phyloP scores from a whole-genome alignment of 768 basidiomycete species.

The Suillus fuscotomentosus region DNA sequence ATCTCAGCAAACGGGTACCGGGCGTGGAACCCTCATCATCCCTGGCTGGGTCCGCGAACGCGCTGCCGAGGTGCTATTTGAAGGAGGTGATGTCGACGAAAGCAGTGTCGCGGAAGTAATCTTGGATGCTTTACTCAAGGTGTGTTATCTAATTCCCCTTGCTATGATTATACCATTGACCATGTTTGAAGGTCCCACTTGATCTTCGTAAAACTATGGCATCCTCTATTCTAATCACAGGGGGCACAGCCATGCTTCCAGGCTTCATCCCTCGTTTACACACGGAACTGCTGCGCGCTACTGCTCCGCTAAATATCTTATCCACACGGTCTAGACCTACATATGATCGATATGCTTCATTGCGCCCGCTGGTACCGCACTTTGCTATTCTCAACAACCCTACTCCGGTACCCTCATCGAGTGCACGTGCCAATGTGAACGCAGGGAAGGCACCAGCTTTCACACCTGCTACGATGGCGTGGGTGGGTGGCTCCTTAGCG shows the following conservation, averaged over 20 bases:
- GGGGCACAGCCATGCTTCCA: constrained; percentile 89
- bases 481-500: constrained; percentile 93
- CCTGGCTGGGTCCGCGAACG: constrained; percentile 97
- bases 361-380: constrained; percentile 69
- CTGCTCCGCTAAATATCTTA: constrained; percentile 40
- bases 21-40: constrained; percentile 74
- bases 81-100: constrained; percentile 87
- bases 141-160: constrained; percentile 1
- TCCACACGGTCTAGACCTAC: constrained; percentile 39
- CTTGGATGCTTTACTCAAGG: constrained; percentile 79
- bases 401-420: constrained; percentile 48
- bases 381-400: constrained; percentile 89
- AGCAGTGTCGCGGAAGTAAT: constrained; percentile 81
- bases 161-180: not conserved
- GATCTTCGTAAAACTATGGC: constrained; percentile 86
- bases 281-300: constrained; percentile 64
- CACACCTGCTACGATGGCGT: constrained; percentile 73
- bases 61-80: constrained; percentile 87
- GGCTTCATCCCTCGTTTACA: constrained; percentile 93
- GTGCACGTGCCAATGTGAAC: constrained; percentile 53
- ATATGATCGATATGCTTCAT: constrained; percentile 73
- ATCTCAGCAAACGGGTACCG: constrained; percentile 67
- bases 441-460: constrained; percentile 90
- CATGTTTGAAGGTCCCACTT: constrained; percentile 64
- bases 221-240: constrained; percentile 81